Conservation (phyloP, 2,329 filamentous ascomycete species). For the Fusarium ramigenum region DNA sequence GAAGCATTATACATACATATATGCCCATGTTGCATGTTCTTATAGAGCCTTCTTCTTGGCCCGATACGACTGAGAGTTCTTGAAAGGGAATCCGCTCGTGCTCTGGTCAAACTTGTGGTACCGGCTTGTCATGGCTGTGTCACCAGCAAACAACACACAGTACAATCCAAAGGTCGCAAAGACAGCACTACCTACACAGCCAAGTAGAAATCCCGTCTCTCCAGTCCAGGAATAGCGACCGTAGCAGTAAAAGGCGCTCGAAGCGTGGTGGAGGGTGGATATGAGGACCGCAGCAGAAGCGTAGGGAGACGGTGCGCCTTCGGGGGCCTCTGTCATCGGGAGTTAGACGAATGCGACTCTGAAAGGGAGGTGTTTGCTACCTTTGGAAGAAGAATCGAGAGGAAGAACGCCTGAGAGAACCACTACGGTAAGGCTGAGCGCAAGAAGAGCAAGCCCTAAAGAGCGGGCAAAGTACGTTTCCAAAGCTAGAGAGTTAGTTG, state of each 20-base stretch:
- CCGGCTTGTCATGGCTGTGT: slow-evolving; percentile 50
- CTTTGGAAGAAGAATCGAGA: slow-evolving; percentile 60
- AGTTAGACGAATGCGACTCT: background rate
- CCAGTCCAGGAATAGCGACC: slow-evolving; percentile 67
- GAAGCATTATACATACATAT: background rate
- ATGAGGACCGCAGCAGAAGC: slow-evolving; percentile 73
- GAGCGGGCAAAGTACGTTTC: slow-evolving; percentile 79
- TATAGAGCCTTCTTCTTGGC: slow-evolving; percentile 51
- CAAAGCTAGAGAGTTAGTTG: slow-evolving; percentile 51
- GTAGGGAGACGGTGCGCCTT: slow-evolving; percentile 65
- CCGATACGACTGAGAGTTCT: slow-evolving; percentile 50
- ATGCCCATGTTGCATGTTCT: background rate
- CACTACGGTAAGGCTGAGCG: slow-evolving; percentile 70
- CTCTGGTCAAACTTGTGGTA: slow-evolving; percentile 52
- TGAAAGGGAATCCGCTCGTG: slow-evolving; percentile 53
- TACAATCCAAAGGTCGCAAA: slow-evolving; percentile 65
- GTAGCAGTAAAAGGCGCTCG: slow-evolving; percentile 74
- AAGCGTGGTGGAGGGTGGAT: slow-evolving; percentile 72
- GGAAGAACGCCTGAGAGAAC: slow-evolving; percentile 77
- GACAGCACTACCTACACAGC: slow-evolving; percentile 63
- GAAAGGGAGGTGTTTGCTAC: slow-evolving; percentile 40
- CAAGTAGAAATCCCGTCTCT: slow-evolving; percentile 68
- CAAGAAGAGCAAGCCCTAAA: slow-evolving; percentile 73
- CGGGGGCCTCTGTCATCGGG: slow-evolving; percentile 15
- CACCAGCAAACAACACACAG: slow-evolving; percentile 51